A percentile compares a stretch with the other conserved stretches of the same genome.
Evolutionary conservation across 257 asterid genomes (phyloP).

Genomic region (Solanum ossicruentum): DNA sequence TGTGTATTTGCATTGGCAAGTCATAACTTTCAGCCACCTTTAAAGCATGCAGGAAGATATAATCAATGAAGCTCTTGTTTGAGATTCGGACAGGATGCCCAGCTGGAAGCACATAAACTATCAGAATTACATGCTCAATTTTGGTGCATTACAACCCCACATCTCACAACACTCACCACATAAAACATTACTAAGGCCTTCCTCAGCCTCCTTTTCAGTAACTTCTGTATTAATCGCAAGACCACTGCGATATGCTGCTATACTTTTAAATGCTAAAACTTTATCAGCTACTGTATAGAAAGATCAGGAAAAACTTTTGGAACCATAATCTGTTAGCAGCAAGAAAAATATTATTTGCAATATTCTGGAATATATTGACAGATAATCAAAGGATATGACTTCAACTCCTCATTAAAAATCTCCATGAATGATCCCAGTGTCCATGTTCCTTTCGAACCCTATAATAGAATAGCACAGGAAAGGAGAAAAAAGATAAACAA

Average conservation of each 20-base stretch:
- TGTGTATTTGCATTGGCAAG: slow-evolving; percentile 91
- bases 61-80: slow-evolving; percentile 64
- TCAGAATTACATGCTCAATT: slow-evolving; percentile 8
- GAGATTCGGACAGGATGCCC: slow-evolving; percentile 62
- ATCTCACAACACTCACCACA: slow-evolving; percentile 29
- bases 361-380: background rate
- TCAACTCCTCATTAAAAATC: slow-evolving; percentile 34
- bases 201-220: slow-evolving; percentile 53
- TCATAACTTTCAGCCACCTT: slow-evolving; percentile 65
- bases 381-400: slow-evolving; percentile 68
- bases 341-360: background rate
- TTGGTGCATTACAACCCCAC: background rate
- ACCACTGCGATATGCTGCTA: slow-evolving; percentile 92
- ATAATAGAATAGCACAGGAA: slow-evolving; percentile 14
- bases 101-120: slow-evolving; percentile 30
- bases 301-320: slow-evolving; percentile 40
- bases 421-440: slow-evolving; percentile 55
- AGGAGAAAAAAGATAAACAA: background rate
- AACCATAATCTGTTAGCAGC: background rate
- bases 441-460: slow-evolving; percentile 60
- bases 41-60: slow-evolving; percentile 58
- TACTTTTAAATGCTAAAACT: slow-evolving; percentile 64
- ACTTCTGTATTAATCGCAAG: slow-evolving; percentile 66
- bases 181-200: slow-evolving; percentile 49
- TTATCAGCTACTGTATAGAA: slow-evolving; percentile 40